A percentile compares a stretch with the other conserved stretches of the same genome.
Evolutionary conservation across 495 filamentous ascomycete genomes (phyloP).

Genomic region (Xanthoparmelia taractica): DNA sequence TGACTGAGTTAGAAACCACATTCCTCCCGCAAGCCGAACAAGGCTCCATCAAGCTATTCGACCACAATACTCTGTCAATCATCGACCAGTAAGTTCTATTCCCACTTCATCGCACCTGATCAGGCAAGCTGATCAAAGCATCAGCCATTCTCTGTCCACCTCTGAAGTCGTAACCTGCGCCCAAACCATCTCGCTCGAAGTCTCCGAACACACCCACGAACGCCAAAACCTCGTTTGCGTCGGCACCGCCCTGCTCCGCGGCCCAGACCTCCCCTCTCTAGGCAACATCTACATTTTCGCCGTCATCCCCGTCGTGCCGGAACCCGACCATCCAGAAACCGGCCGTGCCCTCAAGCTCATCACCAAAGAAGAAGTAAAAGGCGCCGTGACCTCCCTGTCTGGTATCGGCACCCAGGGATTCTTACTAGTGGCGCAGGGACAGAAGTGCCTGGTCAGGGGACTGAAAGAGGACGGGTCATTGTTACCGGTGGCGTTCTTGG

Average conservation of each 20-base stretch:
- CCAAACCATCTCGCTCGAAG: constrained; percentile 75
- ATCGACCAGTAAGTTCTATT: constrained; percentile 56
- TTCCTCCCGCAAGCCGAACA: constrained; percentile 63
- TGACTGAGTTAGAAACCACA: constrained; percentile 33
- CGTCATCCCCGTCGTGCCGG: constrained; percentile 80
- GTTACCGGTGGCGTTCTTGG: constrained; percentile 93
- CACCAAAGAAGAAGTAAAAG: constrained; percentile 82
- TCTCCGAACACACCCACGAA: constrained; percentile 83
- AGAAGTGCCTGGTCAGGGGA: constrained; percentile 94
- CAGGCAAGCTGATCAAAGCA: background rate
- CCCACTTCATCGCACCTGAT: background rate
- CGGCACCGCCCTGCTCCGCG: constrained; percentile 73
- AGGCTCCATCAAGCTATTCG: constrained; percentile 64
- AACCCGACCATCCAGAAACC: constrained; percentile 77
- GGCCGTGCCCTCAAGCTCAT: constrained; percentile 76
- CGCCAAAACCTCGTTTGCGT: constrained; percentile 72
- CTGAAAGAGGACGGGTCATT: constrained; percentile 89
- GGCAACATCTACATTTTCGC: constrained; percentile 91
- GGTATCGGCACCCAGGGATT: constrained; percentile 88
- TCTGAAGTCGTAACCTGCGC: constrained; percentile 73
- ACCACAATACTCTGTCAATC: constrained; percentile 63
- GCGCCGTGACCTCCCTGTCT: constrained; percentile 83
- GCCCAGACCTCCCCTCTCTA: constrained; percentile 78
- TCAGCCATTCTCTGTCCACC: constrained; percentile 50
- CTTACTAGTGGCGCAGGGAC: constrained; percentile 84